phyloP scores from a whole-genome alignment of 345 rosid species.

The Jatropha curcas region DNA sequence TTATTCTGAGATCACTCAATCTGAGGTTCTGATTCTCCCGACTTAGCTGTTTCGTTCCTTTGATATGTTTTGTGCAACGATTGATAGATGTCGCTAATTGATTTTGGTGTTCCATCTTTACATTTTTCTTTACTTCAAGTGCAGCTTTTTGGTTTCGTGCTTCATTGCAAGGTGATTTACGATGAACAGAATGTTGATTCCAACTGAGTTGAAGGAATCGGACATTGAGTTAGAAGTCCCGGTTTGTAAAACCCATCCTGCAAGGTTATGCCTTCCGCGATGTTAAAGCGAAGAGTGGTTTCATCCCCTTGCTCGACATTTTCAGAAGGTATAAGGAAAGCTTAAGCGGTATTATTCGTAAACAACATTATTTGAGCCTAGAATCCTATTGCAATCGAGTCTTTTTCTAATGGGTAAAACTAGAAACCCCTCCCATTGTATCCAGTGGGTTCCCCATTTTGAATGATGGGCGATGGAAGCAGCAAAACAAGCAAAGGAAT shows the following conservation, averaged over 20 bases:
- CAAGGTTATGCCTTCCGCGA: background rate
- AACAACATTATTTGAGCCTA: background rate
- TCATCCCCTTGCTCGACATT: background rate
- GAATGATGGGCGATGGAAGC: background rate
- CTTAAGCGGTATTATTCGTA: background rate
- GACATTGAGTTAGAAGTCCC: background rate
- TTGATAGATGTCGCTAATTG: background rate
- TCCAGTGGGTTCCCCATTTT: background rate
- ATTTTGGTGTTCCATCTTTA: background rate
- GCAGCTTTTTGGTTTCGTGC: background rate
- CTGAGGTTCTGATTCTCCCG: too few species aligned
- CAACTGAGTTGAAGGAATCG: background rate
- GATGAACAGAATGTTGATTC: background rate
- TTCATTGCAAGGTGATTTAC: background rate
- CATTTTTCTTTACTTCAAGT: background rate
- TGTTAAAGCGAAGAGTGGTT: background rate
- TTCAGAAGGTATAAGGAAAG: background rate
- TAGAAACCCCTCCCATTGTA: background rate
- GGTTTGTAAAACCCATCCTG: background rate
- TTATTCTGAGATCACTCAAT: background rate
- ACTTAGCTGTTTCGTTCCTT: background rate
- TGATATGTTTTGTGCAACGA: background rate
- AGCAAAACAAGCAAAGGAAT: background rate
- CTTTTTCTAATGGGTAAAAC: background rate
- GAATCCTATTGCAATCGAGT: background rate